Evolutionary conservation across 208 protist species (phyloP), one percentile per base, ranked within the genome.

Genomic region (Zelonia costaricensis): DNA sequence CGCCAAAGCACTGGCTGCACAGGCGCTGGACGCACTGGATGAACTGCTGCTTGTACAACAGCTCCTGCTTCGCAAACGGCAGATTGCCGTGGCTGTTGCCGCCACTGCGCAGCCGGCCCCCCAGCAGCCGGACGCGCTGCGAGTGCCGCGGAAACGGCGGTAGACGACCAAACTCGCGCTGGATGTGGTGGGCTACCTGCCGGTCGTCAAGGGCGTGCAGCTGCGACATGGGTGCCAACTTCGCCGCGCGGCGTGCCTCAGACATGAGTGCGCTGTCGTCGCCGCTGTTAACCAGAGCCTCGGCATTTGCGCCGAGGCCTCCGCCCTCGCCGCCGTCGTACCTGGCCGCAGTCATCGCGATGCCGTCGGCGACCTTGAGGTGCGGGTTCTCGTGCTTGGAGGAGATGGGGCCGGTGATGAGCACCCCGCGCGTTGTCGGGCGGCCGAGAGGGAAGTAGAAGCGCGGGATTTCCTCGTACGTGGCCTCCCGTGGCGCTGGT

Each of bases 361-460:
- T 70, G 6, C 78, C 84, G 5, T 93, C 78, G 5, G 76, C 63
- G 22, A 86, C 53, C 49, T 84, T 90, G 48, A 90, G 47, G 45
- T 91, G 82, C 38, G 87, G 84, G 58, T 93, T 92, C 40, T 88
- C 79, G 42, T 81, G 72, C 27, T 74, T 84, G 25, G 47, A 73
- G 18, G 62, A 71, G 5, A 78, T 36, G 22, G 80, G 76, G 3
- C 76, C 83, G 57, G 65, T 76, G 44, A 94, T 68, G 20, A 80
- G 39, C 39, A 74, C 65, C 54, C 81, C 84, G 28, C 47, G 18
- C 25, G 57, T 67, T 35, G 58, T 75, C 15, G 74, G 77, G 20
- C 60, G 25, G 0, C 91, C 91, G 7, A 82, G 47, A 1, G 88
- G 83, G 48, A 86, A 94, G 74, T 94, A 97, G 62, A 97, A 97